phyloP scores from a whole-genome alignment of 2,329 filamentous ascomycete genomes.

The Epichloe sibirici region DNA sequence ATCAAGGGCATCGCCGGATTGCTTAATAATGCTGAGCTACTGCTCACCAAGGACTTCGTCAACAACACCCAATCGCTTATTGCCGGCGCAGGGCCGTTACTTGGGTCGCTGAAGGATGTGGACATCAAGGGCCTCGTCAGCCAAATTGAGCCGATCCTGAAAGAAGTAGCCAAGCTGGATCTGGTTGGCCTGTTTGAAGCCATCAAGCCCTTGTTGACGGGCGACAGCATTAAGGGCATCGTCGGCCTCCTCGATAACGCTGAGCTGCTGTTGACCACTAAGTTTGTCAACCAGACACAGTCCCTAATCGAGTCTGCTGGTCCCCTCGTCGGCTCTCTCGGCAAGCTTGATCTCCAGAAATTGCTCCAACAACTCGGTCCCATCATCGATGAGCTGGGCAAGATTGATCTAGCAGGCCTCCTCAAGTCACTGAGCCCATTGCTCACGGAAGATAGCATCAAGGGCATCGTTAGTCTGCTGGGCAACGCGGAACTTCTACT shows the following conservation, averaged over 20 bases:
- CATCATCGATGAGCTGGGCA: constrained; percentile 16
- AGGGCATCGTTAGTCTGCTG: constrained; percentile 21
- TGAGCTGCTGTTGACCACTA: constrained; percentile 16
- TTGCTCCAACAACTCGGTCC: constrained; percentile 20
- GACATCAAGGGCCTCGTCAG: constrained; percentile 11
- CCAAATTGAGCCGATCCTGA: constrained; percentile 17
- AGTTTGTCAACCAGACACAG: constrained; percentile 21
- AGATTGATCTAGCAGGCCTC: constrained; percentile 20
- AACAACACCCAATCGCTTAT: constrained; percentile 7
- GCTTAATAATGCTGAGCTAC: neutral
- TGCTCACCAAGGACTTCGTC: constrained; percentile 11
- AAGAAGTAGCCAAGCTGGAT: constrained; percentile 7
- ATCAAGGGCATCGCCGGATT: constrained; percentile 11
- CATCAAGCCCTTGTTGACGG: constrained; percentile 9
- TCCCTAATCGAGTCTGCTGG: constrained; percentile 14
- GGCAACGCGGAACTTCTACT: constrained; percentile 20
- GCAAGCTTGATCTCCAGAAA: constrained; percentile 21
- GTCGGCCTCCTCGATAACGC: constrained; percentile 19
- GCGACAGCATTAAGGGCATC: constrained; percentile 14
- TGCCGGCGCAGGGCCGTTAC: constrained; percentile 17
- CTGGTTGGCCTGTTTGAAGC: constrained; percentile 1
- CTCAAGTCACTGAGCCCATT: constrained; percentile 17
- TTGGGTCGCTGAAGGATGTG: constrained; percentile 21
- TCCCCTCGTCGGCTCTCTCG: constrained; percentile 21
- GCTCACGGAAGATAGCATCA: constrained; percentile 18